phyloP scores from a whole-genome alignment of 164 flowering plant species.

The Magnolia kwangsiensis region DNA sequence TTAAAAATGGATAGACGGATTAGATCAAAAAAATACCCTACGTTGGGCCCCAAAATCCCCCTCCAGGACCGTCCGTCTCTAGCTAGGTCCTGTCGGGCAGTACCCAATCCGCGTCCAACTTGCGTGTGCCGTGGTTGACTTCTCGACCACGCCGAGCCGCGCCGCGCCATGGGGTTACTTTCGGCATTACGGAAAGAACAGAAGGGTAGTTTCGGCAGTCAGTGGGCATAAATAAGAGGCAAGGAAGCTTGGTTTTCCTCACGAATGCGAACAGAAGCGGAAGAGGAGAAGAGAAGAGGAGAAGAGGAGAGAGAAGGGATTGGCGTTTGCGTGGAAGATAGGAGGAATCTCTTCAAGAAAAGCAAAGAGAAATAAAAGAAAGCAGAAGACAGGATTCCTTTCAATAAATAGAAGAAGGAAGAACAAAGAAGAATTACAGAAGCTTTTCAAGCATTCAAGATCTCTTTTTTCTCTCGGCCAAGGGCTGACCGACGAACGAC shows the following conservation, averaged over 20 bases:
- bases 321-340: conserved; percentile 3
- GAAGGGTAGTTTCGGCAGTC: background rate
- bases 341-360: conserved; percentile 1
- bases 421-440: background rate
- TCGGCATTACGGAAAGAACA: background rate
- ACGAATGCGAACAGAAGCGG: background rate
- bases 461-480: too few relatives aligned
- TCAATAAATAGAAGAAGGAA: background rate
- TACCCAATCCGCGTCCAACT: too few relatives aligned
- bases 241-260: background rate
- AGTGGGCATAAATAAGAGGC: conserved; percentile 9
- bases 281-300: background rate
- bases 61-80: too few relatives aligned
- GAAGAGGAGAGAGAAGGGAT: background rate
- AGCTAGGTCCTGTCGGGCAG: too few relatives aligned
- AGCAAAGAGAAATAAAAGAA: background rate
- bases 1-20: too few relatives aligned
- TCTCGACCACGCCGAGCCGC: background rate
- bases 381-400: background rate
- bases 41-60: too few relatives aligned
- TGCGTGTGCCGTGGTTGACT: background rate
- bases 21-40: too few relatives aligned
- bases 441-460: background rate
- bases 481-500: background rate
- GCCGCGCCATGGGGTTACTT: background rate